Evolutionary conservation across 2,329 filamentous ascomycete species (phyloP), one percentile per base, ranked within the genome.

Genomic region (Curvularia verruculosa): DNA sequence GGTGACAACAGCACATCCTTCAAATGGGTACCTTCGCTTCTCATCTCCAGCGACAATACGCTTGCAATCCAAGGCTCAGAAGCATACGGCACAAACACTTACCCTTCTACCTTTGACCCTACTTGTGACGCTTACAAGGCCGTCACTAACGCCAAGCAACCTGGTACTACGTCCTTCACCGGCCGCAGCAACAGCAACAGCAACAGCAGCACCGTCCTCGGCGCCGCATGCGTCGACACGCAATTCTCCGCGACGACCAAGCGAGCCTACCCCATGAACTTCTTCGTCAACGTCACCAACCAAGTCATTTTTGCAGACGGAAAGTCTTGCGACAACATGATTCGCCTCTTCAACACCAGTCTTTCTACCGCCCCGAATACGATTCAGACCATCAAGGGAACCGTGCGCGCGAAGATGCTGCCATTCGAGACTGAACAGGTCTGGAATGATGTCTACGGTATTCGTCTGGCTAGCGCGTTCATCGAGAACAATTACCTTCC

Each of bases 241-340:
- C 18, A 60, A 0, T 71, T 72, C 39, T 63, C 63, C 0, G 29
- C 50, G 0, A 60, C 58, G 0, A 26, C 44, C 0, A 54, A 64
- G 2, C 56, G 58, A 28, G 69, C 74, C 0, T 81, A 78, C 55
- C 75, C 79, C 0, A 59, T 83, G 3, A 63, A 66, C 1, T 80
- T 83, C 54, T 80, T 81, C 69, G 67, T 68, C 21, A 84, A 84
- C 65, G 73, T 83, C 44, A 84, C 83, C 3, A 85, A 85, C 64
- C 84, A 86, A 67, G 82, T 83, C 1, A 75, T 74, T 4, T 83
- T 82, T 57, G 76, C 74, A 9, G 72, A 79, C 48, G 73, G 72
- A 9, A 67, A 70, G 41, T 62, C 68, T 0, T 83, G 81, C 68
- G 79, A 82, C 49, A 76, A 79, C 31, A 78, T 80, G 69, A 71